These are phyloP conservation scores for Colletotrichum plurivorum DNA, from an alignment of 2,329 filamentous ascomycete species.

Conservation along the genomic window DNA sequence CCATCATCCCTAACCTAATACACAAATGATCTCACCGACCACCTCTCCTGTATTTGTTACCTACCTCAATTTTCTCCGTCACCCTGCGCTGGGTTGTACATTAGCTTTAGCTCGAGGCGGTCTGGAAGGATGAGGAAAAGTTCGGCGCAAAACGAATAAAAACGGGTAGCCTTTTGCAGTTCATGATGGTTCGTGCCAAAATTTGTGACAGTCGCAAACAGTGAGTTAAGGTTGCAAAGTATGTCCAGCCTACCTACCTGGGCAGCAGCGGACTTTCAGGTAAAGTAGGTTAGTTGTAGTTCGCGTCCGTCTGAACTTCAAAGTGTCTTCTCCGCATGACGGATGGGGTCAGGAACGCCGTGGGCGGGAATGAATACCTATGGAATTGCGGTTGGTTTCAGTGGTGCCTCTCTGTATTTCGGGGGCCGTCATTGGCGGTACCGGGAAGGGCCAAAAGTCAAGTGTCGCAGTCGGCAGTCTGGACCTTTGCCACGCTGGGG, in stretches of 20 bases:
- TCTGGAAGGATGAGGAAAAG: constrained; percentile 49
- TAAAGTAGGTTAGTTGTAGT: background rate
- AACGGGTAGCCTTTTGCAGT: constrained; percentile 48
- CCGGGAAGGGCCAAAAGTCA: constrained; percentile 30
- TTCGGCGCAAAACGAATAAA: constrained; percentile 50
- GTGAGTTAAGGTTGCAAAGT: constrained; percentile 17
- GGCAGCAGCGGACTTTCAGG: too few relatives aligned
- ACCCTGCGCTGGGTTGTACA: constrained; percentile 54
- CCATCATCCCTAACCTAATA: constrained; percentile 44
- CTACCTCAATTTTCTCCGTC: constrained; percentile 48
- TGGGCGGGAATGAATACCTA: background rate
- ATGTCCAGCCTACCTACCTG: too few relatives aligned
- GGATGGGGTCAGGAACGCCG: background rate
- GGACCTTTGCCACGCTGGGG: constrained; percentile 6
- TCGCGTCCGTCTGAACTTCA: constrained; percentile 32
- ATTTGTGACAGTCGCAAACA: background rate
- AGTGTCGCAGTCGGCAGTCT: constrained; percentile 33
- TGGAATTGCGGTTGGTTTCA: constrained; percentile 23
- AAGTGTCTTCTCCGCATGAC: constrained; percentile 7
- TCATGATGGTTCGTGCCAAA: constrained; percentile 16
- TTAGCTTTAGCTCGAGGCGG: constrained; percentile 51
- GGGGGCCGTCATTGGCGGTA: constrained; percentile 20
- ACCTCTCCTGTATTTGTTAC: constrained; percentile 53
- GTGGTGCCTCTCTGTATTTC: constrained; percentile 28
- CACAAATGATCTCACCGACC: constrained; percentile 40